These are phyloP conservation scores for Fusarium nodosum DNA, from an alignment of 2,329 filamentous ascomycete genomes.

Conservation along the genomic window DNA sequence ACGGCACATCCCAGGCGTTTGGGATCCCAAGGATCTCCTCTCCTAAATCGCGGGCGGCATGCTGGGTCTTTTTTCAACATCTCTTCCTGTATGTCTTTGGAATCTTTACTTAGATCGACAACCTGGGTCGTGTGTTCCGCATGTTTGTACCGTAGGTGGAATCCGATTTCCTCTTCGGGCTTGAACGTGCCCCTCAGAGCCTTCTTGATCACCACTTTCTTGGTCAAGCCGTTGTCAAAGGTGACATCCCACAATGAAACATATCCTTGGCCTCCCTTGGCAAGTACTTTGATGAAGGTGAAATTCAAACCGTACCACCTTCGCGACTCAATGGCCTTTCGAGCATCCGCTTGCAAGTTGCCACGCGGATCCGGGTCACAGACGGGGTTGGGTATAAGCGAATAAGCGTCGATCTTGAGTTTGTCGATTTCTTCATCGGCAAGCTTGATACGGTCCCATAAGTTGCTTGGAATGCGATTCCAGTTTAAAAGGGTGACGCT, in stretches of 20 bases:
- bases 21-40: constrained; percentile 14
- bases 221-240: constrained; percentile 40
- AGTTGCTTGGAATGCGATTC: background rate
- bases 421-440: background rate
- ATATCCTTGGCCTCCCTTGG: constrained; percentile 48
- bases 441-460: background rate
- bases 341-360: background rate
- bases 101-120: constrained; percentile 41
- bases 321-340: background rate
- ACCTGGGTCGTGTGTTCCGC: constrained; percentile 50
- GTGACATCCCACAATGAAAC: constrained; percentile 45
- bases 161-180: constrained; percentile 34
- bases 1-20: constrained; percentile 33
- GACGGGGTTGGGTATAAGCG: background rate
- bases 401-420: background rate
- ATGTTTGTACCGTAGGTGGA: constrained; percentile 49
- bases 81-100: constrained; percentile 13
- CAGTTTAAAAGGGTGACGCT: constrained; percentile 25
- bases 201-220: constrained; percentile 50
- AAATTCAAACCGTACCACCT: constrained; percentile 44
- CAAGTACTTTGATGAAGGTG: constrained; percentile 48
- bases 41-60: background rate
- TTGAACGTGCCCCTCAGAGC: constrained; percentile 8
- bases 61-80: constrained; percentile 16
- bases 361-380: background rate